Evolutionary conservation across 2,329 filamentous ascomycete genomes (phyloP).

Genomic region (Cytospora paraplurivora): DNA sequence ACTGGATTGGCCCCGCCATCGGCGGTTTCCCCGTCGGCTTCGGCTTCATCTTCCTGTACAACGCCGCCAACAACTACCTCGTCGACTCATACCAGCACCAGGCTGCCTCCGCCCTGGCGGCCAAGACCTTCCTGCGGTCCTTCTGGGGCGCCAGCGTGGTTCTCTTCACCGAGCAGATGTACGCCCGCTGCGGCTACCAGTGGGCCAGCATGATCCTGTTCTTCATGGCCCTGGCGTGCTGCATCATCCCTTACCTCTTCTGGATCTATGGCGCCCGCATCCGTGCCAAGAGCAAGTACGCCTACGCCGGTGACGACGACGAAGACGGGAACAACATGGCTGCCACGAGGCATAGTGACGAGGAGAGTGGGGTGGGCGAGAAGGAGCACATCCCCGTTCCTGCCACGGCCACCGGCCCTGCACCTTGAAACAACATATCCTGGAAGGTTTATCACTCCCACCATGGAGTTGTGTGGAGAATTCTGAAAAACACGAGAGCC

Average conservation of each 20-base stretch:
- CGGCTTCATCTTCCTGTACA: conserved; percentile 83
- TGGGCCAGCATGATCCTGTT: conserved; percentile 75
- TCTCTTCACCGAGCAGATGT: conserved; percentile 83
- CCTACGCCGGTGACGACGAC: conserved; percentile 66
- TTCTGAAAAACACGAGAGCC: neutral
- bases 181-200: conserved; percentile 68
- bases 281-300: conserved; percentile 68
- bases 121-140: conserved; percentile 77
- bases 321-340: conserved; percentile 38
- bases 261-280: conserved; percentile 76
- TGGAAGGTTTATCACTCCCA: too few species aligned
- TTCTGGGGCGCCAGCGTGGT: conserved; percentile 80
- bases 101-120: conserved; percentile 77
- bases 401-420: conserved; percentile 1
- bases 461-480: too few species aligned
- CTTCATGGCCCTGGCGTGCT: conserved; percentile 76
- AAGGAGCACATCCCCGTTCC: neutral
- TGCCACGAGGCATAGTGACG: conserved; percentile 35
- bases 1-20: conserved; percentile 72
- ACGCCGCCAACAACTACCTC: conserved; percentile 75
- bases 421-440: neutral
- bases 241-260: conserved; percentile 80
- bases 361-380: conserved; percentile 38
- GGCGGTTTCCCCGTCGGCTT: conserved; percentile 75
- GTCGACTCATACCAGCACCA: conserved; percentile 67